Percentiles rank a stretch among this genome's conserved stretches.
Conservation (phyloP, 345 rosid species). For the Cardamine occulta region DNA sequence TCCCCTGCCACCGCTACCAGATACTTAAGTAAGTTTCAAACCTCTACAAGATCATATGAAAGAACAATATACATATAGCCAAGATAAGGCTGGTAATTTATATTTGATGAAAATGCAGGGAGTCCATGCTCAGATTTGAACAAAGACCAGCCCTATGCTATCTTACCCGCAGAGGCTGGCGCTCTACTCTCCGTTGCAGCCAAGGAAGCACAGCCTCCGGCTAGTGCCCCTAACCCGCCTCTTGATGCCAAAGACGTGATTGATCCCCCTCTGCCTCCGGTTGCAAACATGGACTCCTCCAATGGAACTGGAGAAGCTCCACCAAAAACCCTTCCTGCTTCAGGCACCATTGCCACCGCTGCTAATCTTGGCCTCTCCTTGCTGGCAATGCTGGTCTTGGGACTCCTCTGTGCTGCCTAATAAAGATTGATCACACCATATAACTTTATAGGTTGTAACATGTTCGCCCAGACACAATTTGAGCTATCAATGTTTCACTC, state of each 20-base stretch:
- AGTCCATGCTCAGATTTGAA: constrained; percentile 61
- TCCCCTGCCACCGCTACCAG: constrained; percentile 78
- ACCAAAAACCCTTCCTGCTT: constrained; percentile 34
- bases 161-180: constrained; percentile 65
- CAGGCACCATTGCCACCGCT: constrained; percentile 41
- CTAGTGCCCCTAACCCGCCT: constrained; percentile 50
- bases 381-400: constrained; percentile 43
- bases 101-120: constrained; percentile 53
- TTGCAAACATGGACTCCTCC: constrained; percentile 29
- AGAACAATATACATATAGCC: constrained; percentile 3
- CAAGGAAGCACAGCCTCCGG: constrained; percentile 39
- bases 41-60: background rate
- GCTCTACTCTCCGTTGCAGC: constrained; percentile 41
- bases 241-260: constrained; percentile 54
- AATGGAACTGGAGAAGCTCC: constrained; percentile 19
- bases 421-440: constrained; percentile 16
- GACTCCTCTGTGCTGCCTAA: constrained; percentile 30
- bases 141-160: constrained; percentile 37
- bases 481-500: constrained; percentile 26
- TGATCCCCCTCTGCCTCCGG: constrained; percentile 83
- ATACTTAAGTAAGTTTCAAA: constrained; percentile 64
- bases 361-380: constrained; percentile 47
- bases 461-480: constrained; percentile 21
- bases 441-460: constrained; percentile 23
- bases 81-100: constrained; percentile 34